phyloP scores from a whole-genome alignment of 2,329 filamentous ascomycete genomes.

The Diaporthe aspalathi region DNA sequence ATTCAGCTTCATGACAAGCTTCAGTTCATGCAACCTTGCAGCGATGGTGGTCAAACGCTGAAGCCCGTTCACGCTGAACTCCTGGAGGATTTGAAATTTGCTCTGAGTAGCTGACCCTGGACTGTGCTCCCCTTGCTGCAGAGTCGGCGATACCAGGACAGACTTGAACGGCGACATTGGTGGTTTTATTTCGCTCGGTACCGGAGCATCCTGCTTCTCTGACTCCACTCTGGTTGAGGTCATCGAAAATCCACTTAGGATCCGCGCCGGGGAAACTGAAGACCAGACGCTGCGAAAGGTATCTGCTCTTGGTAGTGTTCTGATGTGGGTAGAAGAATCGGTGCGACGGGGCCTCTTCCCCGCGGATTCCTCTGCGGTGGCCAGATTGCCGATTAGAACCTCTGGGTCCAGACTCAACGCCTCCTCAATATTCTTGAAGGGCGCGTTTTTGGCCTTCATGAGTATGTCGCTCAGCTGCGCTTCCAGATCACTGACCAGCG shows the following conservation, averaged over 20 bases:
- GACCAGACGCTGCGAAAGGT: background rate
- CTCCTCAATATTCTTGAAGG: background rate
- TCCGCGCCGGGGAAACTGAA: background rate
- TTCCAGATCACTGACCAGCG: background rate
- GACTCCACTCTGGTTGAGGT: background rate
- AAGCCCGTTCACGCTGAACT: background rate
- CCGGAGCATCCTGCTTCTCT: background rate
- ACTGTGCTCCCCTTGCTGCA: background rate
- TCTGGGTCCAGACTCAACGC: background rate
- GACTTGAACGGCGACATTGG: background rate
- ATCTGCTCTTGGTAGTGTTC: background rate
- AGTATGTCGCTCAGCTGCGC: background rate
- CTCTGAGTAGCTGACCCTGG: background rate
- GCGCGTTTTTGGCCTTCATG: background rate
- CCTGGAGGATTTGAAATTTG: background rate
- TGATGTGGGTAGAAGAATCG: background rate
- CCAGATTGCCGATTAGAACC: background rate
- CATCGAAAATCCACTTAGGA: background rate
- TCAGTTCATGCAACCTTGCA: background rate
- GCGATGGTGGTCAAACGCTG: background rate
- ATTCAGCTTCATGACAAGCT: constrained; percentile 8
- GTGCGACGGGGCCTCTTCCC: background rate
- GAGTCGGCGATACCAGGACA: background rate
- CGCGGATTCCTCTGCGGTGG: background rate
- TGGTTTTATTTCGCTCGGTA: too few relatives aligned